These are phyloP conservation scores for Mortierella sp. DNA, from an alignment of 371 early-diverging fungal species.

Conservation along the genomic window DNA sequence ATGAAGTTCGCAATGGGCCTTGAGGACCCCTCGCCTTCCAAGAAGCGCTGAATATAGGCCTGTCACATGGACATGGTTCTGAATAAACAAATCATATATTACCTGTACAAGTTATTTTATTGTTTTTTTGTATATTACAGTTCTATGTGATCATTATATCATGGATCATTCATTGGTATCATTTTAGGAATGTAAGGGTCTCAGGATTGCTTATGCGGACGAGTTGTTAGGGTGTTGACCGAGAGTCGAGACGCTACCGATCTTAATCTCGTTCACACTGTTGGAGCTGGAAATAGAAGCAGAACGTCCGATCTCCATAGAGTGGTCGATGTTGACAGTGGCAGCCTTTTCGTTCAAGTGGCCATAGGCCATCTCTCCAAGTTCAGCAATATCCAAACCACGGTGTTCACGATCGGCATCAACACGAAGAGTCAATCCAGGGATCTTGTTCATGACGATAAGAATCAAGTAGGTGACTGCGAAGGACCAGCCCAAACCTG, in stretches of 20 bases:
- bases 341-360: constrained; percentile 39
- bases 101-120: background rate
- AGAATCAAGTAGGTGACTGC: constrained; percentile 79
- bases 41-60: background rate
- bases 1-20: constrained; percentile 77
- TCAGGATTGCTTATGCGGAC: background rate
- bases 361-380: constrained; percentile 79
- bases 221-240: constrained; percentile 10
- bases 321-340: constrained; percentile 21
- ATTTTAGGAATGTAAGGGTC: background rate
- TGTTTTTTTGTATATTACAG: constrained; percentile 4
- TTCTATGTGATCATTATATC: background rate
- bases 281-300: constrained; percentile 20
- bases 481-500: constrained; percentile 87
- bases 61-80: background rate
- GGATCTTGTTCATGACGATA: constrained; percentile 83
- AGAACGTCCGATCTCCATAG: constrained; percentile 42
- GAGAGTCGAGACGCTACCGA: constrained; percentile 45
- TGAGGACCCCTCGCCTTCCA: constrained; percentile 48
- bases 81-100: constrained; percentile 5
- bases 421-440: constrained; percentile 82
- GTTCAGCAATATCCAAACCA: constrained; percentile 84
- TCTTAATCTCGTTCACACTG: constrained; percentile 40
- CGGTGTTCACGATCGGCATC: constrained; percentile 75
- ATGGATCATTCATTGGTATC: constrained; percentile 10